Evolutionary conservation across 352 stramenopile genomes (phyloP).

Genomic region (Pythium periplocum): DNA sequence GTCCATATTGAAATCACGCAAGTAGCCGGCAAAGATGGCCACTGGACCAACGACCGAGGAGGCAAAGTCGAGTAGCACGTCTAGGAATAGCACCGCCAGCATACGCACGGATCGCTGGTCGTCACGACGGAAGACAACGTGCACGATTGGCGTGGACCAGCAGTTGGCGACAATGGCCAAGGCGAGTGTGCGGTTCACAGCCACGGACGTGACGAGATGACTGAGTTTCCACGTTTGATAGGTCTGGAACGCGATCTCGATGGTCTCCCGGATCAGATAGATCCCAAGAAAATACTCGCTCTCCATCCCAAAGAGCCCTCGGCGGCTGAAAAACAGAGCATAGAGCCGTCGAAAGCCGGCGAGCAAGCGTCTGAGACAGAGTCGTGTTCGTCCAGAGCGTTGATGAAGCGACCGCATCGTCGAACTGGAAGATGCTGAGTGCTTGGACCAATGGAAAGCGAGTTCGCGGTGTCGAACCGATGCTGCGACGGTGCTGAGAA

Average conservation of each 20-base stretch:
- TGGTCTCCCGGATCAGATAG: neutral
- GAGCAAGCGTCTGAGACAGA: too few species aligned
- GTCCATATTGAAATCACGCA: conserved; percentile 4
- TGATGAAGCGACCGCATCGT: too few species aligned
- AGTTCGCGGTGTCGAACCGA: too few species aligned
- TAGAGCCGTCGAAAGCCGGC: too few species aligned
- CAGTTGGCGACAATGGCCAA: conserved; percentile 1
- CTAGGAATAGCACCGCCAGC: conserved; percentile 6
- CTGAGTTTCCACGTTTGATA: conserved; percentile 6
- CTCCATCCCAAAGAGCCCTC: neutral
- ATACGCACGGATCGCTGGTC: neutral
- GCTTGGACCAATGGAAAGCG: too few species aligned
- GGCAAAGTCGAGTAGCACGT: conserved; percentile 13
- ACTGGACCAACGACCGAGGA: conserved; percentile 12
- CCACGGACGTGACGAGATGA: neutral
- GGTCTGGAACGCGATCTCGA: neutral
- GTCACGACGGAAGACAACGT: neutral
- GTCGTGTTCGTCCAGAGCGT: too few species aligned
- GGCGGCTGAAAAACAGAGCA: neutral
- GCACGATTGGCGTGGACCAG: conserved; percentile 1
- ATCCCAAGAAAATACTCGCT: neutral
- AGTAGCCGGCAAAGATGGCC: conserved; percentile 16
- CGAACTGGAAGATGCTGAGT: too few species aligned
- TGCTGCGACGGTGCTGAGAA: too few species aligned
- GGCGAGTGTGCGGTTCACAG: neutral